A percentile compares a stretch with the other conserved stretches of the same genome.
Conservation (phyloP, 345 rosid genomes). For the Psidium guajava region DNA sequence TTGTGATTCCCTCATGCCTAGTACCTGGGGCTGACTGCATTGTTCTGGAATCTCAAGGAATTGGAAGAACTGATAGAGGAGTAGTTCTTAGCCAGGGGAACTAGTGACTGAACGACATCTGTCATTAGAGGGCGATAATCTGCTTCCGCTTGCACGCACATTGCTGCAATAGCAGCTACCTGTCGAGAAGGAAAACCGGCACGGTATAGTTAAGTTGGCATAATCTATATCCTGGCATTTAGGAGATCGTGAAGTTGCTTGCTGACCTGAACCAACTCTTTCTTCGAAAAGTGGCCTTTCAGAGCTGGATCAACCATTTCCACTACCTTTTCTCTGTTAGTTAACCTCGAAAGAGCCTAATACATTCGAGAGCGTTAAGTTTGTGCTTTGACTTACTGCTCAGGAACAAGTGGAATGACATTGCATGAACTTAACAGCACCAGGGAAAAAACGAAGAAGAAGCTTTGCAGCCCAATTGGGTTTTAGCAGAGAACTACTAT, state of each 20-base stretch:
- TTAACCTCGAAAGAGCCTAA: constrained; percentile 45
- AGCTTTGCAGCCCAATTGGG: neutral
- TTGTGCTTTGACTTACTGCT: neutral
- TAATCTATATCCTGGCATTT: neutral
- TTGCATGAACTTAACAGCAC: neutral
- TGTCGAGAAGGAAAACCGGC: constrained; percentile 1
- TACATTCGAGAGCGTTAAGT: neutral
- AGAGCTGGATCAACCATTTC: constrained; percentile 83
- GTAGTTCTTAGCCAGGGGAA: constrained; percentile 63
- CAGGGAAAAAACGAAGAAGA: neutral
- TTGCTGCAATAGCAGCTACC: constrained; percentile 92
- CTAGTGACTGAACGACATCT: constrained; percentile 87
- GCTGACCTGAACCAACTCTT: constrained; percentile 31
- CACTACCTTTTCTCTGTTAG: constrained; percentile 48
- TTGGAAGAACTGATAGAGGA: constrained; percentile 17
- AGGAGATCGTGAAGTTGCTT: neutral
- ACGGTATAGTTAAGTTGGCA: neutral
- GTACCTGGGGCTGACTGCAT: constrained; percentile 14
- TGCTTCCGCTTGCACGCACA: constrained; percentile 87
- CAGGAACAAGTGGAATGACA: neutral
- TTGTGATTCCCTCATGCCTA: neutral
- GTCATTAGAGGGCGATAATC: constrained; percentile 86
- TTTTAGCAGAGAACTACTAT: neutral
- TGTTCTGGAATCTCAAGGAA: constrained; percentile 27
- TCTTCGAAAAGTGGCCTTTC: constrained; percentile 53